phyloP scores from a whole-genome alignment of 2,329 filamentous ascomycete genomes.

The Colletotrichum theobromicola region DNA sequence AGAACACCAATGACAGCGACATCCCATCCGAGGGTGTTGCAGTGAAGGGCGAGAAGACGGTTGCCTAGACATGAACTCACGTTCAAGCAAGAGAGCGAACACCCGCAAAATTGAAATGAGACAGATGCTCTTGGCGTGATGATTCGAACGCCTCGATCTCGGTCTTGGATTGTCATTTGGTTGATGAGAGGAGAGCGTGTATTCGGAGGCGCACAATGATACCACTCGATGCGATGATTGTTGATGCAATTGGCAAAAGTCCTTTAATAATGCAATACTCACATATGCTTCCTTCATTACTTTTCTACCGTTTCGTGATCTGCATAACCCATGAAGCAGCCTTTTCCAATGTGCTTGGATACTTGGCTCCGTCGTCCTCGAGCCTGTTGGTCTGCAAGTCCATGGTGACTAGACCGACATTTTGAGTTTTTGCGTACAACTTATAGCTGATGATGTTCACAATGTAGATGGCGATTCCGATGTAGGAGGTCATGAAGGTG shows the following conservation, averaged over 20 bases:
- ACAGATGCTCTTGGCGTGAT: background rate
- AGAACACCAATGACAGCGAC: background rate
- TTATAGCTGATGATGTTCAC: conserved; percentile 73
- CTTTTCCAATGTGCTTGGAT: background rate
- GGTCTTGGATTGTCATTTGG: background rate
- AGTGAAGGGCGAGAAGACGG: background rate
- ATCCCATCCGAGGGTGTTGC: background rate
- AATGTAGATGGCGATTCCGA: conserved; percentile 79
- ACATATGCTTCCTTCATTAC: background rate
- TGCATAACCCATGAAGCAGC: background rate
- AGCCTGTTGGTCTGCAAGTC: conserved; percentile 53
- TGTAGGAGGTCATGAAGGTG: conserved; percentile 77
- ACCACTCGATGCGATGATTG: background rate
- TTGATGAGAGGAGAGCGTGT: background rate
- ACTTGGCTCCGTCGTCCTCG: background rate
- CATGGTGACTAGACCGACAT: conserved; percentile 53
- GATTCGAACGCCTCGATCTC: background rate
- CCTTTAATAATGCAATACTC: background rate
- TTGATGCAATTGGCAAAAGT: background rate
- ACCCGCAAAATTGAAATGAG: no score
- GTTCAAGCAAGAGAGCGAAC: background rate
- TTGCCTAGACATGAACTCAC: background rate
- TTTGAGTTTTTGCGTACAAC: conserved; percentile 54
- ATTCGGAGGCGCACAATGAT: background rate
- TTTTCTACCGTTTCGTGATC: background rate